A percentile compares a stretch with the other conserved stretches of the same genome.
phyloP scores from a whole-genome alignment of 1,284 basidiomycete species.

The Cystobasidium pallidum region DNA sequence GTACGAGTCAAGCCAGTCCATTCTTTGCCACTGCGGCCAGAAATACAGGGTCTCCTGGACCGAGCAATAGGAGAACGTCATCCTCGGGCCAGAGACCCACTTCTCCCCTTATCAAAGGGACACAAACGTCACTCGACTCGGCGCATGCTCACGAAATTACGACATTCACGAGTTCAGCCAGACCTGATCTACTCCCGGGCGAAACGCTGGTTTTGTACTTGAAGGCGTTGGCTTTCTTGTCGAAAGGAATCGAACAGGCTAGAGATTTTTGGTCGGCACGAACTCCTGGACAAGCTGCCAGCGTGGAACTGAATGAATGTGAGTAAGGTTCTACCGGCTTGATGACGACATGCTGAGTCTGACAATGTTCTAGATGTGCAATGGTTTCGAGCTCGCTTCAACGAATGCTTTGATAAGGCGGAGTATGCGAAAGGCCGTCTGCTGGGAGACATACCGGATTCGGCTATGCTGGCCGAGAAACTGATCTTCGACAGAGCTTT shows the following conservation, averaged over 20 bases:
- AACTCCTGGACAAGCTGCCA: conserved; percentile 54
- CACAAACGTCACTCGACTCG: conserved; percentile 22
- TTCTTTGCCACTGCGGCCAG: conserved; percentile 48
- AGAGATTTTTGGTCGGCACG: conserved; percentile 58
- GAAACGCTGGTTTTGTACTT: conserved; percentile 88
- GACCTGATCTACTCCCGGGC: conserved; percentile 59
- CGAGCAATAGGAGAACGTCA: conserved; percentile 45
- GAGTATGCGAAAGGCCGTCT: conserved; percentile 62
- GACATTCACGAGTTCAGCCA: not conserved
- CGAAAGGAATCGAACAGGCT: conserved; percentile 76
- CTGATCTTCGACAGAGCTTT: conserved; percentile 64
- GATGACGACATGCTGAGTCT: not conserved
- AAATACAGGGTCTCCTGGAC: conserved; percentile 7
- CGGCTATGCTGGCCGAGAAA: conserved; percentile 60
- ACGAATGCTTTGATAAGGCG: conserved; percentile 64
- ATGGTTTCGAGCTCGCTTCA: conserved; percentile 64
- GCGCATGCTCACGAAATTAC: not conserved
- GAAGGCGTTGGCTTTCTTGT: conserved; percentile 87
- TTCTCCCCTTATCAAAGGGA: conserved; percentile 47
- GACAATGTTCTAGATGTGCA: conserved; percentile 59
- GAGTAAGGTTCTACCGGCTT: conserved; percentile 46
- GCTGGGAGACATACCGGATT: conserved; percentile 59
- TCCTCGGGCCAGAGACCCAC: conserved; percentile 47
- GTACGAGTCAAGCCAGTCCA: conserved; percentile 46
- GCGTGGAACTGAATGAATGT: conserved; percentile 63